phyloP scores from a whole-genome alignment of 306 rosid species.

The Nissolia schottii region DNA sequence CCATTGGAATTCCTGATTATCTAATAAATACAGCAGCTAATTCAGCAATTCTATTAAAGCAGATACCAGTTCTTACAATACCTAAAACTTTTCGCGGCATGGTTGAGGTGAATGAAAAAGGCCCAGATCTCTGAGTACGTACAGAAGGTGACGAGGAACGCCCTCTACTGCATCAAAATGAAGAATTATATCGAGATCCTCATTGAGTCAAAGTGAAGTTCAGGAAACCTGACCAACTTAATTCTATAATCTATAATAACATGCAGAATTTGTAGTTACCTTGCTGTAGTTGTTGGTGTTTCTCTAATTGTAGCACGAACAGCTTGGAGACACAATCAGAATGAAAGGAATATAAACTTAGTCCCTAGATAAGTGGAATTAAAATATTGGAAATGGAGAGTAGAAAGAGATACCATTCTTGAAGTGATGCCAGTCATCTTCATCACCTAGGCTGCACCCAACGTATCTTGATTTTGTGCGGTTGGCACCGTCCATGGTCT shows the following conservation, averaged over 20 bases:
- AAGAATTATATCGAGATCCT: constrained; percentile 7
- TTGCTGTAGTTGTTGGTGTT: constrained; percentile 58
- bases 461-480: constrained; percentile 54
- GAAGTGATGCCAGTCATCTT: constrained; percentile 85
- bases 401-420: constrained; percentile 55
- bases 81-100: constrained; percentile 75
- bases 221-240: neutral
- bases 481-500: constrained; percentile 65
- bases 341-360: constrained; percentile 16
- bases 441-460: constrained; percentile 84
- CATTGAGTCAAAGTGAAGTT: neutral
- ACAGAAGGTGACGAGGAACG: constrained; percentile 65
- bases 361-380: neutral
- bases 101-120: constrained; percentile 72
- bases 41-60: no score
- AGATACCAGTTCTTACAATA: no score
- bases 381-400: neutral
- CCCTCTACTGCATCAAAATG: constrained; percentile 58
- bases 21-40: no score
- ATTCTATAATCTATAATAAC: neutral
- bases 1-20: no score
- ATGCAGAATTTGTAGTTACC: constrained; percentile 39
- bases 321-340: constrained; percentile 44
- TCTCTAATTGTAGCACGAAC: constrained; percentile 89
- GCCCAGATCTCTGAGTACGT: constrained; percentile 51